Evolutionary conservation across 345 rosid species (phyloP).

Genomic region (Linum trigynum): DNA sequence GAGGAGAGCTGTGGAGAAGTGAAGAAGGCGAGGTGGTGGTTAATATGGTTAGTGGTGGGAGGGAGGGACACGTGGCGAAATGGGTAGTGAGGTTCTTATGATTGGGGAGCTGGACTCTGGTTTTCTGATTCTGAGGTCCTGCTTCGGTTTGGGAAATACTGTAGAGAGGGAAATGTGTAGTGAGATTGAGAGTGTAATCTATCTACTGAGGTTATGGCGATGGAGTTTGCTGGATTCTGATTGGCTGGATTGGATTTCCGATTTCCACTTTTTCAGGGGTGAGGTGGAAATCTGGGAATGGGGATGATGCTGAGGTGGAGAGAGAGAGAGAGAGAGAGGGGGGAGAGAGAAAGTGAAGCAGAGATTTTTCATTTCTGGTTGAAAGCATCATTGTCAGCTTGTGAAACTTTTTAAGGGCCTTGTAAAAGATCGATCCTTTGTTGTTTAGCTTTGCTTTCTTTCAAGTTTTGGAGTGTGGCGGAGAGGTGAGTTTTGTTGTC

Average conservation of each 20-base stretch:
- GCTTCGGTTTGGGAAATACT: neutral
- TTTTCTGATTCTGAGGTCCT: neutral
- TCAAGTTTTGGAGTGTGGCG: neutral
- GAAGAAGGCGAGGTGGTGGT: slow-evolving; percentile 19
- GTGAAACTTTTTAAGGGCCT: neutral
- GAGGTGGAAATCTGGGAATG: neutral
- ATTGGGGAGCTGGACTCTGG: slow-evolving; percentile 51
- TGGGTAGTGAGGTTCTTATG: slow-evolving; percentile 18
- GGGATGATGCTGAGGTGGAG: slow-evolving; percentile 17
- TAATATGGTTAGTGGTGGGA: slow-evolving; percentile 50
- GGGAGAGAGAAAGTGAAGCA: neutral
- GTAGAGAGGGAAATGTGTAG: slow-evolving; percentile 8
- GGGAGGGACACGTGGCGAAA: slow-evolving; percentile 62
- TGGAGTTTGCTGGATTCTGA: slow-evolving; percentile 42
- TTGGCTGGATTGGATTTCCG: slow-evolving; percentile 48
- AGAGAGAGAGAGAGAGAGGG: neutral
- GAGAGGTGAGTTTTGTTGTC: neutral
- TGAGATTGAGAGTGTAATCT: slow-evolving; percentile 10
- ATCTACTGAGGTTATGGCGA: slow-evolving; percentile 25
- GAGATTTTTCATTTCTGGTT: slow-evolving; percentile 1
- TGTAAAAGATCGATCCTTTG: neutral
- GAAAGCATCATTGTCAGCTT: neutral
- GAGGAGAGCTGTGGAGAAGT: slow-evolving; percentile 11
- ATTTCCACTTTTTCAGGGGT: neutral
- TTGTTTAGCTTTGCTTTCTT: slow-evolving; percentile 3